Percentiles rank a stretch among this genome's conserved stretches.
Conservation (phyloP, 106 monocot genomes). For the Acorus gramineus region DNA sequence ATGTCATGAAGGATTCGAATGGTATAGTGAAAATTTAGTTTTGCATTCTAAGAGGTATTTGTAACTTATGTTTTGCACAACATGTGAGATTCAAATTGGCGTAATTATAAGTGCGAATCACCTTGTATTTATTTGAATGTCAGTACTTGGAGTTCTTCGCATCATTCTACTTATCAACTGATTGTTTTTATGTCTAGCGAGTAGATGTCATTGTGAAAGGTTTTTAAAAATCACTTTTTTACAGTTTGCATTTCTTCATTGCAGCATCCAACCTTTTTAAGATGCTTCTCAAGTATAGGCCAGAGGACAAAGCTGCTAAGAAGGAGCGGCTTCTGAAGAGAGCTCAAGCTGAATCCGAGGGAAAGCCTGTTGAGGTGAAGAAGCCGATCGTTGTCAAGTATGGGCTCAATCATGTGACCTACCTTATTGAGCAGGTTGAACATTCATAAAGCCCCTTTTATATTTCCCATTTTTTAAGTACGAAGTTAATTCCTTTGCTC, state of each 20-base stretch:
- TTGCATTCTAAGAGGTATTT: too few relatives aligned
- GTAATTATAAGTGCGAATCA: too few relatives aligned
- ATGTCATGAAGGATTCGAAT: too few relatives aligned
- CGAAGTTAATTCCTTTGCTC: background rate
- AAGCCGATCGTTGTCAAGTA: slow-evolving; percentile 91
- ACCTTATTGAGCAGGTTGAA: slow-evolving; percentile 70
- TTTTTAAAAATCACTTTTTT: too few relatives aligned
- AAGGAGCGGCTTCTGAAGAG: slow-evolving; percentile 85
- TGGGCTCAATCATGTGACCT: slow-evolving; percentile 69
- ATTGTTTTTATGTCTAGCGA: background rate
- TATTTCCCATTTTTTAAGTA: background rate
- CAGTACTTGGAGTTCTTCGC: too few relatives aligned
- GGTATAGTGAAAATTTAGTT: too few relatives aligned
- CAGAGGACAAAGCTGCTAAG: slow-evolving; percentile 82
- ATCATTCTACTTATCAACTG: background rate
- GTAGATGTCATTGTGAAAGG: too few relatives aligned
- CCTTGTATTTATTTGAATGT: too few relatives aligned
- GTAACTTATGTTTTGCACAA: too few relatives aligned
- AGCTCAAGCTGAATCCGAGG: slow-evolving; percentile 75
- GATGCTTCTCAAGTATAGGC: slow-evolving; percentile 91
- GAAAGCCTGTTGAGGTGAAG: slow-evolving; percentile 77
- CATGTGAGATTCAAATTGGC: too few relatives aligned
- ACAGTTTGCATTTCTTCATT: background rate
- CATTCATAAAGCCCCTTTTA: background rate
- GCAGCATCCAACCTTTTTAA: slow-evolving; percentile 75